Conservation (phyloP, 2,329 filamentous ascomycete genomes). For the Ophiostoma sp. region DNA sequence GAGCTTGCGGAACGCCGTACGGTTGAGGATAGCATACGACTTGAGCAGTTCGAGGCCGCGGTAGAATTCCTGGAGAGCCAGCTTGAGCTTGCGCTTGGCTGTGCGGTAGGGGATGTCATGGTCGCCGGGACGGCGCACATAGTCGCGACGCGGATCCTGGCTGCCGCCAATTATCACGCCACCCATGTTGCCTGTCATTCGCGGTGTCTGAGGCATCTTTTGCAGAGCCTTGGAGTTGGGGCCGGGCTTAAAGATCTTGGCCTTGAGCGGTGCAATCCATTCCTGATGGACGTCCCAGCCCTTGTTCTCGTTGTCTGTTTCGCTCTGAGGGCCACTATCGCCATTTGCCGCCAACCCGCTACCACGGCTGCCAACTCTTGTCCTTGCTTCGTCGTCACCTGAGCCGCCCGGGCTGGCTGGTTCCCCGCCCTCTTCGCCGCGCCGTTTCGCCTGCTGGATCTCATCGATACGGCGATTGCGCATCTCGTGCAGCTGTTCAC, state of each 20-base stretch:
- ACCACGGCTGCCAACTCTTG: not conserved
- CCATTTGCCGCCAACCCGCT: not conserved
- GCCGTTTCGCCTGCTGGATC: slow-evolving; percentile 44
- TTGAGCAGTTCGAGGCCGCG: slow-evolving; percentile 86
- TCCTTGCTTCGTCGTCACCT: slow-evolving; percentile 15
- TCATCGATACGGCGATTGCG: slow-evolving; percentile 75
- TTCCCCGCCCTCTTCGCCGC: slow-evolving; percentile 25
- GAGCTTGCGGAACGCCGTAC: slow-evolving; percentile 91
- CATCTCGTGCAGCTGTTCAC: slow-evolving; percentile 89
- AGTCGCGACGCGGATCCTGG: slow-evolving; percentile 42
- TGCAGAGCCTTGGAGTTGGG: slow-evolving; percentile 57
- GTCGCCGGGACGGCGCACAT: slow-evolving; percentile 43
- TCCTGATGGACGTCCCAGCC: slow-evolving; percentile 21
- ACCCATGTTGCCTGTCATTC: slow-evolving; percentile 33
- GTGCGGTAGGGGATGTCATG: slow-evolving; percentile 74
- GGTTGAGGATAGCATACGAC: slow-evolving; percentile 82
- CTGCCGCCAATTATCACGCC: slow-evolving; percentile 17
- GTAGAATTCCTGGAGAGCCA: slow-evolving; percentile 89
- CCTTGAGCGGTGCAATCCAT: slow-evolving; percentile 52
- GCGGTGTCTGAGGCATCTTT: slow-evolving; percentile 49
- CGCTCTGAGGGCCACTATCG: slow-evolving; percentile 28
- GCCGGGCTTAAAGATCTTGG: slow-evolving; percentile 51
- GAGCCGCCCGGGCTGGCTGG: slow-evolving; percentile 28
- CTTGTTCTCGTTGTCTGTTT: slow-evolving; percentile 29
- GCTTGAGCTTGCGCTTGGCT: slow-evolving; percentile 86